Base-by-base conservation (phyloP, 2,329 filamentous ascomycete species). In the Xylaria sp. region DNA sequence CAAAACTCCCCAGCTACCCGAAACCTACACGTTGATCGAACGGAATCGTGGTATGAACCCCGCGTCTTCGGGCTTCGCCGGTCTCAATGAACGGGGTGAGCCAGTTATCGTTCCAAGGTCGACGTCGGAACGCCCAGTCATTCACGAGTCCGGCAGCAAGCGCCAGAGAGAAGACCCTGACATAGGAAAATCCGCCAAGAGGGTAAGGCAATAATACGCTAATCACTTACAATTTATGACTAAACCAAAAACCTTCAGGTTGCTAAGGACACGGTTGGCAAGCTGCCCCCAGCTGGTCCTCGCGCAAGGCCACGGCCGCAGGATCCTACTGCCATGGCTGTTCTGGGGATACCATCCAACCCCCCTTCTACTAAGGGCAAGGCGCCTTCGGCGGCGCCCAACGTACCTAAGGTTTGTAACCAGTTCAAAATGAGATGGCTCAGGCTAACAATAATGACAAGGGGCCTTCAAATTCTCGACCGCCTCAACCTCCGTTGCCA, bases 31-130 rank as follows among this genome's bases (percentile, higher is more conserved):
- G 4, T 36, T 77, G 7, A 54, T 76, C 30, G 75, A 75, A 36
- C 72, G 73, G 19, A 67, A 61, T 34, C 65, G 69, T 8, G 24
- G 58, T 17, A 48, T 69, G n/a, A 68, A 53, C 12, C 65, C 53
- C 51, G 65, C 53, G 6, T 30, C 30, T 36, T 56, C 64, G n/a
- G 64, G 65, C 30, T 77, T 72, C 53, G 72, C 70, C 11, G 76
- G 77, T 2, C 62, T 79, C 32, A 77, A 79, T 36, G 77, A 78
- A 62, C 74, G 76, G 12, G 77, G 77, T 2, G 76, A 79, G 61
- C 67, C 70, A 11, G 68, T 71, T 3, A 68, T 68, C 3, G 64
- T 73, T n/a, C 64, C 66, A 19, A 68, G 62, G 47, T 66, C 64
- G n/a, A 61, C 70, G 8, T 73, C 73, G n/a, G 75, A 76, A 50